phyloP scores from a whole-genome alignment of 805 yeast species.

The Kluyveromyces aestuarii region DNA sequence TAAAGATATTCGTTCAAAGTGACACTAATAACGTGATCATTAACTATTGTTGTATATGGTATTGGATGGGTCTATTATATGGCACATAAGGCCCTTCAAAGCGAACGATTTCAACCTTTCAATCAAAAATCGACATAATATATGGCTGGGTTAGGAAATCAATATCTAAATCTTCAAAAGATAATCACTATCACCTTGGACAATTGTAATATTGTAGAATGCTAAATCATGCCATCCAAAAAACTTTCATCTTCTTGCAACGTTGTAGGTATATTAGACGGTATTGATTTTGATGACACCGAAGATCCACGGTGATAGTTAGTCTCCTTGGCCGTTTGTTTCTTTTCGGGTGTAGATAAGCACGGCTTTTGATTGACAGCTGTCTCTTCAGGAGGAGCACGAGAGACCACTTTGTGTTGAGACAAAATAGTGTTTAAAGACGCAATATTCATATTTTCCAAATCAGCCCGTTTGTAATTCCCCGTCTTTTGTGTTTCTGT shows the following conservation, averaged over 20 bases:
- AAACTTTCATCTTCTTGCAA: conserved; percentile 20
- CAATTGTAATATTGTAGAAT: too few species aligned
- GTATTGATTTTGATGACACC: not conserved
- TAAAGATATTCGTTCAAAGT: not conserved
- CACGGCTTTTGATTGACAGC: not conserved
- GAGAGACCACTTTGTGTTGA: not conserved
- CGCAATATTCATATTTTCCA: conserved; percentile 10
- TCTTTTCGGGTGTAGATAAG: not conserved
- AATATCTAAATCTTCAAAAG: too few species aligned
- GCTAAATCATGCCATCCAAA: conserved; percentile 16
- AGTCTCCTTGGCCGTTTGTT: not conserved
- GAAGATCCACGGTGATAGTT: too few species aligned
- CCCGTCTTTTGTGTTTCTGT: not conserved
- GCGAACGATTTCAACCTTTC: too few species aligned
- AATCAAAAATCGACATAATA: too few species aligned
- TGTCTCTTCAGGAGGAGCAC: not conserved
- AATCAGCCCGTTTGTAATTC: conserved; percentile 11
- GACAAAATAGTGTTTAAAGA: not conserved
- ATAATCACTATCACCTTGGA: too few species aligned
- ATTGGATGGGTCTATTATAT: too few species aligned
- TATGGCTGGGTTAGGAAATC: too few species aligned
- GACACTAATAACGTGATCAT: not conserved
- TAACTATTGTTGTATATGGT: too few species aligned
- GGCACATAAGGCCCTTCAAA: too few species aligned
- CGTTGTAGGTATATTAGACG: conserved; percentile 13